phyloP scores from a whole-genome alignment of 2,329 filamentous ascomycete genomes.

The Epichloe brachyelytri region DNA sequence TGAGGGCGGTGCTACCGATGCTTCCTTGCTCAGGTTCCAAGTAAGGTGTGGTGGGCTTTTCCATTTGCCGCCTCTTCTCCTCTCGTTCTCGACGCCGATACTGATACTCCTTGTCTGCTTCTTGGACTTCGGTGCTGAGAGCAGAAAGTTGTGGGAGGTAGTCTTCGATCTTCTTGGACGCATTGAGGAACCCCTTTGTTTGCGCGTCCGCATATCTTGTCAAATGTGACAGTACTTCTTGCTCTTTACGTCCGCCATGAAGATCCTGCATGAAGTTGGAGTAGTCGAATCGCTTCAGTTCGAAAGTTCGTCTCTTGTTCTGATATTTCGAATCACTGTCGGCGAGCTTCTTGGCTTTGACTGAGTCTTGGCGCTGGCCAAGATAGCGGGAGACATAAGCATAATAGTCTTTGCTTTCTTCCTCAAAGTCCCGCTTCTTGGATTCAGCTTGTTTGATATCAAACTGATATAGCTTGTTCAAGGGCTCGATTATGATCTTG shows the following conservation, averaged over 20 bases:
- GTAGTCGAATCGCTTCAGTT: constrained; percentile 96
- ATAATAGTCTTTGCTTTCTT: constrained; percentile 98
- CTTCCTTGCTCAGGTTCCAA: constrained; percentile 53
- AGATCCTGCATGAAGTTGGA: constrained; percentile 98
- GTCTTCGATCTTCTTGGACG: constrained; percentile 76
- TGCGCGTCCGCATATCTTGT: constrained; percentile 91
- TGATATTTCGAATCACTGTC: constrained; percentile 97
- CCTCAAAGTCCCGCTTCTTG: constrained; percentile 96
- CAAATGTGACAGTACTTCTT: constrained; percentile 87
- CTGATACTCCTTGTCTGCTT: constrained; percentile 93
- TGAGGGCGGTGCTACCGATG: constrained; percentile 22
- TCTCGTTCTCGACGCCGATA: constrained; percentile 90
- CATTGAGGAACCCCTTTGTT: constrained; percentile 66
- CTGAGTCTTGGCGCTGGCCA: constrained; percentile 87
- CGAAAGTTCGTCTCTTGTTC: constrained; percentile 82
- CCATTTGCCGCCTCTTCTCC: constrained; percentile 78
- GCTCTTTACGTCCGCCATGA: constrained; percentile 97
- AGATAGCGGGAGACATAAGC: constrained; percentile 88
- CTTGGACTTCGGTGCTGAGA: constrained; percentile 73
- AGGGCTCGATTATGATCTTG: constrained; percentile 86
- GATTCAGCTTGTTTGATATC: constrained; percentile 97
- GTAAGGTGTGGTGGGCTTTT: constrained; percentile 71
- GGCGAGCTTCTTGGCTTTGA: constrained; percentile 92
- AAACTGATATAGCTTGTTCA: constrained; percentile 80
- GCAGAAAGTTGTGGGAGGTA: constrained; percentile 85